Conservation (phyloP, 441 rosid genomes). For the Manihot esculenta region DNA sequence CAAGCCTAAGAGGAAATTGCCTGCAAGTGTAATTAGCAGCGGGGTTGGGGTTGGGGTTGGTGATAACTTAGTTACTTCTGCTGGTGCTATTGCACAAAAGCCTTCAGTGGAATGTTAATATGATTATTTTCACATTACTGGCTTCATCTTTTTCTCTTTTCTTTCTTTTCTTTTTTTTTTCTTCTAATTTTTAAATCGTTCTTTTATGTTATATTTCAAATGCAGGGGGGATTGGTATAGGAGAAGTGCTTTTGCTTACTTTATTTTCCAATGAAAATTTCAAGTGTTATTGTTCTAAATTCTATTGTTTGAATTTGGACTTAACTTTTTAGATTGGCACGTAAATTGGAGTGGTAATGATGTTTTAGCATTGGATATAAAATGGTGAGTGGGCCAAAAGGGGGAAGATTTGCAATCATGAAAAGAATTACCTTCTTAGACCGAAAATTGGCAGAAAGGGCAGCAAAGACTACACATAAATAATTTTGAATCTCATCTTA, state of each 20-base stretch:
- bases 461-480: neutral
- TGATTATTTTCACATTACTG: slow-evolving; percentile 28
- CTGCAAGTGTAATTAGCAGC: slow-evolving; percentile 29
- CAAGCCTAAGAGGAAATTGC: slow-evolving; percentile 72
- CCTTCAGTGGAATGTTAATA: slow-evolving; percentile 58
- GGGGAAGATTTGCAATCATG: slow-evolving; percentile 16
- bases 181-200: neutral
- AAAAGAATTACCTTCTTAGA: slow-evolving; percentile 5
- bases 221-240: slow-evolving; percentile 65
- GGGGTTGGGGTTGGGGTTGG: slow-evolving; percentile 30
- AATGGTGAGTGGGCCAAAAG: slow-evolving; percentile 11
- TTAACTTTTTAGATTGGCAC: neutral
- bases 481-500: too few species aligned
- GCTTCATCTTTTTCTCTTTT: slow-evolving; percentile 19
- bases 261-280: slow-evolving; percentile 31
- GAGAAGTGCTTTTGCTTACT: slow-evolving; percentile 35
- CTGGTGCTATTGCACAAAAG: slow-evolving; percentile 40
- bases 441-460: slow-evolving; percentile 1
- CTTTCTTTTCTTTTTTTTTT: slow-evolving; percentile 5
- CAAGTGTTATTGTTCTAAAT: slow-evolving; percentile 28
- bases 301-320: neutral
- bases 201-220: slow-evolving; percentile 23
- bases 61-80: slow-evolving; percentile 21
- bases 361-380: neutral
- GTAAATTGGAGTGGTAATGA: neutral